Percentiles rank a stretch among this genome's conserved stretches.
These are phyloP conservation scores for Acacia confusa DNA, from an alignment of 306 rosid species.

Conservation along the genomic window DNA sequence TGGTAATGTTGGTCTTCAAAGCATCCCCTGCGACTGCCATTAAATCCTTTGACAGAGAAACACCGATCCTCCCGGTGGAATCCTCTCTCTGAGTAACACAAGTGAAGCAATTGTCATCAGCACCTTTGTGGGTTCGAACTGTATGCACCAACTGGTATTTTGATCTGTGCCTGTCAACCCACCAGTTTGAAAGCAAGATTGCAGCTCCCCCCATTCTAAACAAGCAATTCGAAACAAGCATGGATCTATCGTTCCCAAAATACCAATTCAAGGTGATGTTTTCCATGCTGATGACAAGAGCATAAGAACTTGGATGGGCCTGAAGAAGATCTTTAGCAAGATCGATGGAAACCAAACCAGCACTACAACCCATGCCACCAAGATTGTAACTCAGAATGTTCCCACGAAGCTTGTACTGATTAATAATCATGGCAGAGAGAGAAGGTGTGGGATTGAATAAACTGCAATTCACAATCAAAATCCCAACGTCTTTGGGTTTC, in stretches of 20 bases:
- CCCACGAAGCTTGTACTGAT: conserved; percentile 63
- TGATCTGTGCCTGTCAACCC: conserved; percentile 34
- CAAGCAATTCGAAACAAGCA: conserved; percentile 69
- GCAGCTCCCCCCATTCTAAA: conserved; percentile 75
- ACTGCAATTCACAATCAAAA: conserved; percentile 65
- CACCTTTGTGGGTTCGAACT: conserved; percentile 62
- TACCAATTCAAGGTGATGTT: conserved; percentile 73
- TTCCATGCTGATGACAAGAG: conserved; percentile 66
- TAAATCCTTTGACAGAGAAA: conserved; percentile 61
- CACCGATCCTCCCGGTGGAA: conserved; percentile 46
- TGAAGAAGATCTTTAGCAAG: conserved; percentile 66
- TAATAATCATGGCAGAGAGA: conserved; percentile 56
- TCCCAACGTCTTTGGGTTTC: conserved; percentile 59
- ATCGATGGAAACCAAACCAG: conserved; percentile 65
- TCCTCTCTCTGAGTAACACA: conserved; percentile 62
- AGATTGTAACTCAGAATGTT: conserved; percentile 56
- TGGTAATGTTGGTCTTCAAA: conserved; percentile 65
- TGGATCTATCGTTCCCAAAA: conserved; percentile 60
- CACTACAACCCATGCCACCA: conserved; percentile 76
- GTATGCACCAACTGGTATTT: conserved; percentile 58
- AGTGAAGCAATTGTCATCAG: conserved; percentile 62
- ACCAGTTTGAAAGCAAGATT: conserved; percentile 55
- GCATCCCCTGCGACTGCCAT: conserved; percentile 73
- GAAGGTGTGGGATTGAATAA: conserved; percentile 72
- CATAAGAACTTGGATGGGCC: conserved; percentile 61